Evolutionary conservation across 2,329 filamentous ascomycete genomes (phyloP).

Genomic region (Colletotrichum cordylinicola): DNA sequence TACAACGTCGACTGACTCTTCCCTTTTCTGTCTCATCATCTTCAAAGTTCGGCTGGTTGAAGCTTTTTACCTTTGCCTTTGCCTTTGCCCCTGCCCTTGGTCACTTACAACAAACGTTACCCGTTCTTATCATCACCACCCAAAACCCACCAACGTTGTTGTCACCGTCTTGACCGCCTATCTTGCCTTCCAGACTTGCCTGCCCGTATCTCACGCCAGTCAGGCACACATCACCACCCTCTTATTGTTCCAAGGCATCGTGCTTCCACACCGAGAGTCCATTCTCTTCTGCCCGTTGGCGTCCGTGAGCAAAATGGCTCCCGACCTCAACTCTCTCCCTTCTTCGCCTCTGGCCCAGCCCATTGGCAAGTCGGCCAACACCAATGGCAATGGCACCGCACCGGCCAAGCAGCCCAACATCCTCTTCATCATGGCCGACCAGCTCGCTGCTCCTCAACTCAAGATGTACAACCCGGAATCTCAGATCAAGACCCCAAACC

Average conservation of each 20-base stretch:
- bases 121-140: not conserved
- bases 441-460: slow-evolving; percentile 87
- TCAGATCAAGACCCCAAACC: slow-evolving; percentile 89
- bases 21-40: not conserved
- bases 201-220: not conserved
- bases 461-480: slow-evolving; percentile 91
- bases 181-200: not conserved
- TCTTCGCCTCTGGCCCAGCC: slow-evolving; percentile 49
- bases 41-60: not conserved
- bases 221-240: not conserved
- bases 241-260: not conserved
- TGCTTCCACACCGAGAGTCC: not conserved
- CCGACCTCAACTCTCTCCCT: slow-evolving; percentile 76
- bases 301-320: slow-evolving; percentile 59
- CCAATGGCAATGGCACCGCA: slow-evolving; percentile 20
- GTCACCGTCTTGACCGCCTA: not conserved
- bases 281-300: not conserved
- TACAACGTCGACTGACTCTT: not conserved
- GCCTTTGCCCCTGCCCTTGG: not conserved
- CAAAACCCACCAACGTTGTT: not conserved
- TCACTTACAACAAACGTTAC: slow-evolving; percentile 13
- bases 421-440: slow-evolving; percentile 93
- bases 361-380: slow-evolving; percentile 22
- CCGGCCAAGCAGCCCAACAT: slow-evolving; percentile 45
- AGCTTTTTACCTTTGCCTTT: not conserved